Conservation (phyloP, 345 rosid species). For the Pseudoturritis turrita region DNA sequence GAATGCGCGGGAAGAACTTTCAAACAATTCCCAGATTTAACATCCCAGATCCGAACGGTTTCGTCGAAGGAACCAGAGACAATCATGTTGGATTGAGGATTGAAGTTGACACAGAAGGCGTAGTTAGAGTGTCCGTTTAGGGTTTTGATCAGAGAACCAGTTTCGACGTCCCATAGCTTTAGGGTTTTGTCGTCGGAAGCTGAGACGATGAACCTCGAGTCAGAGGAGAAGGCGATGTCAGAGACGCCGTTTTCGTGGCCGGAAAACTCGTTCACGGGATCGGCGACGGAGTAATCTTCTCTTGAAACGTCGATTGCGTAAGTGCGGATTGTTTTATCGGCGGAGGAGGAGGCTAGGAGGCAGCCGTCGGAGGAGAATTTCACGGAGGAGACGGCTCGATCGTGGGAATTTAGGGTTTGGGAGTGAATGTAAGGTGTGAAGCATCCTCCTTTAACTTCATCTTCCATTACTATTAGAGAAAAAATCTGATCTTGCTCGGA, state of each 20-base stretch:
- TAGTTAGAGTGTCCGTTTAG: slow-evolving; percentile 79
- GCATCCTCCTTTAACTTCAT: slow-evolving; percentile 23
- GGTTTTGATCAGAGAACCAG: slow-evolving; percentile 58
- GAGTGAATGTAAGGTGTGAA: slow-evolving; percentile 66
- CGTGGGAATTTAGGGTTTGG: slow-evolving; percentile 77
- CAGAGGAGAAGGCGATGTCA: slow-evolving; percentile 87
- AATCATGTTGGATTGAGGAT: slow-evolving; percentile 80
- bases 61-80: slow-evolving; percentile 95
- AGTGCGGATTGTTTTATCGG: slow-evolving; percentile 72
- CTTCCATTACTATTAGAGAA: background rate
- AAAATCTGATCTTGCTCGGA: background rate
- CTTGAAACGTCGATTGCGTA: slow-evolving; percentile 50
- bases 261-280: slow-evolving; percentile 46
- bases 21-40: slow-evolving; percentile 75
- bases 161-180: slow-evolving; percentile 85
- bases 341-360: slow-evolving; percentile 77
- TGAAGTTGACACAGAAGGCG: slow-evolving; percentile 80
- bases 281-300: slow-evolving; percentile 5
- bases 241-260: slow-evolving; percentile 86
- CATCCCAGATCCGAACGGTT: slow-evolving; percentile 94
- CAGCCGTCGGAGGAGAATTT: slow-evolving; percentile 92
- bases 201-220: slow-evolving; percentile 77
- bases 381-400: slow-evolving; percentile 61
- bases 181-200: slow-evolving; percentile 92
- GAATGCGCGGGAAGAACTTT: slow-evolving; percentile 93